Evolutionary conservation across 106 monocot genomes (phyloP), one percentile per base, ranked within the genome.

Genomic region (Dioscorea dumetorum): DNA sequence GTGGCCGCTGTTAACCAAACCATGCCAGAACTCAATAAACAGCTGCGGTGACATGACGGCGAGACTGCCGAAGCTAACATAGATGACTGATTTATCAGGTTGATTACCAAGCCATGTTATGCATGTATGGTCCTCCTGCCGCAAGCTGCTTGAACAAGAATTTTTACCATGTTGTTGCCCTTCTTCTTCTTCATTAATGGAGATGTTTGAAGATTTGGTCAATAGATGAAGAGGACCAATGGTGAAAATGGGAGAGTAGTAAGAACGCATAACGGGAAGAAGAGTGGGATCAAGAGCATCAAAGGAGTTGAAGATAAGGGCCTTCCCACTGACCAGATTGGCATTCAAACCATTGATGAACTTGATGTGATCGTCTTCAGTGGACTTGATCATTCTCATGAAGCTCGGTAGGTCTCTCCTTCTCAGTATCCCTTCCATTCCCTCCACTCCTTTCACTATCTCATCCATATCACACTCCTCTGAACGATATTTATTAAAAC

Each of bases 61-160:
- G 7, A 81, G 22, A 72, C 81, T 86, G 4, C 82, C 82, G 21
- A 82, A 73, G 72, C 86, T 86, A 11, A 82, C 76, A 61, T 76
- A 86, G 14, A 86, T 70, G 14, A 86, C 86, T 12, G 86, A 82
- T 24, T 56, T 65, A 22, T 61, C 68, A 6, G 82, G 48, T 72
- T 75, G 75, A 21, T 49, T 19, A 69, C 81, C 81, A 57, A 81
- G 77, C 72, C 63, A 63, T 10, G 61, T 18, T 23, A 70, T 57
- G 63, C 76, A 76, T 19, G 49, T 34, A 9, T 20, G n/a, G 57
- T 76, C 75, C 52, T 49, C 68, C 22, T 77, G 18, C 67, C 72
- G 20, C 23, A 61, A 18, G 58, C 59, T 70, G 13, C n/a, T 15
- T 31, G 53, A 69, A 28, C 12, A 24, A 12, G 31, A 6, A 41